Evolutionary conservation across 495 filamentous ascomycete genomes (phyloP), one percentile per base, ranked within the genome.

Genomic region (Bathelium albidoporum): DNA sequence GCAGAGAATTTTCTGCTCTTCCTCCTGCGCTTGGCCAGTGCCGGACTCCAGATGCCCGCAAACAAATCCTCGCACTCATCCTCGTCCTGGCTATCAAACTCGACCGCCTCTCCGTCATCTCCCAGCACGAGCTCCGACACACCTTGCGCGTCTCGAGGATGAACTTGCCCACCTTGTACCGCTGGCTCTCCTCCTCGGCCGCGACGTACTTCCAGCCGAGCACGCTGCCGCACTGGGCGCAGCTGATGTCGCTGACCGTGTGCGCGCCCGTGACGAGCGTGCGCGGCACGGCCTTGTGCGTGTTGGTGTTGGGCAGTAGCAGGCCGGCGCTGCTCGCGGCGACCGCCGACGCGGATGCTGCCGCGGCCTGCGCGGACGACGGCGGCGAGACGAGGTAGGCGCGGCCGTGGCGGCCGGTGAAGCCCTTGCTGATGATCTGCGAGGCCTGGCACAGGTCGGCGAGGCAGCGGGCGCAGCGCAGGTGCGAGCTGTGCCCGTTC

Each of bases 51-150:
- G 1, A 89, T 80, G 0, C 93, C 93, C 12, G 84, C 81, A 76
- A 97, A 97, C 59, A 97, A 71, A 73, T 96, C 92, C 70, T 97
- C 93, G 65, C 92, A 95, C 76, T 97, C 93, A 59, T 95, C 90
- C 70, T 96, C 91, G 72, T 97, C 93, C 58, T 91, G 85, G 64
- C 85, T 89, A 76, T 97, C 90, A 72, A 96, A 96, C 61, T 90
- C 85, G 2, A 90, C 71, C 60, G 73, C 75, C 12, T 68, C 67
- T 74, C 71, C 32, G 69, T 69, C 59, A 68, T 64, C 70, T 95
- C 90, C 89, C 88, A 95, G 61, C 78, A 80, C n/a, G 81, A 78
- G 55, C 78, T 82, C 4, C 79, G 73, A 22, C 83, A 83, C 28
- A 91, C 86, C 65, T 87, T 80, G 72, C 85, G 85, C 34, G 87